A percentile compares a stretch with the other conserved stretches of the same genome.
phyloP scores from a whole-genome alignment of 2,329 filamentous ascomycete species.

The Thermothelomyces thermophilus region DNA sequence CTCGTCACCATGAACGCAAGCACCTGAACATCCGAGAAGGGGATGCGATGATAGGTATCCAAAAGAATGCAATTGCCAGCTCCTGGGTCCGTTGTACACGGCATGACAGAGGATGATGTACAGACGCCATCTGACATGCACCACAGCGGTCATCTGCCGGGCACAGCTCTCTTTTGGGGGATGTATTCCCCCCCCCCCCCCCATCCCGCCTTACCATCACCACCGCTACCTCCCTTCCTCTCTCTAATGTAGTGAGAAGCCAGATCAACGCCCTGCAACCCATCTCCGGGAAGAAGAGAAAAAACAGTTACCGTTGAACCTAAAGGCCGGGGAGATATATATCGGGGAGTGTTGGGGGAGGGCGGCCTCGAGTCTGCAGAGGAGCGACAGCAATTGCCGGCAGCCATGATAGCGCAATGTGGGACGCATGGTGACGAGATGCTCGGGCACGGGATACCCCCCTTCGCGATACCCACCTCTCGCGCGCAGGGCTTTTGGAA shows the following conservation, averaged over 20 bases:
- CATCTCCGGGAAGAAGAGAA: not conserved
- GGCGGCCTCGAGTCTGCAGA: not conserved
- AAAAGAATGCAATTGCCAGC: slow-evolving; percentile 2
- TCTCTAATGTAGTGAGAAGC: not conserved
- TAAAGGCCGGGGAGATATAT: not conserved
- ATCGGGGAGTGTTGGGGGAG: not conserved
- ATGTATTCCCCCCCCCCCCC: not conserved
- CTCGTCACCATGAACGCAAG: too few species aligned
- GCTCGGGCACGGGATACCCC: not conserved
- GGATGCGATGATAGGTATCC: not conserved
- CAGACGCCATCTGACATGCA: not conserved
- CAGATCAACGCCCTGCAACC: not conserved
- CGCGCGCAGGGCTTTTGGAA: not conserved
- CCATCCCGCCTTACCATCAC: not conserved
- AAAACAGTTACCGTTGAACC: not conserved
- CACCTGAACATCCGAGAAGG: too few species aligned
- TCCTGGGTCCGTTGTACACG: not conserved
- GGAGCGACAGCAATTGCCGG: not conserved
- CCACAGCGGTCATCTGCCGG: not conserved
- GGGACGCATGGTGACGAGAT: not conserved
- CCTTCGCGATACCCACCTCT: not conserved
- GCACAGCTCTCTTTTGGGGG: not conserved
- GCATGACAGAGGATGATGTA: not conserved
- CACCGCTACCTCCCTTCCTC: not conserved
- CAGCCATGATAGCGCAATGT: not conserved